Evolutionary conservation across 2,329 filamentous ascomycete genomes (phyloP).

Genomic region (Waltergamsia citrina): DNA sequence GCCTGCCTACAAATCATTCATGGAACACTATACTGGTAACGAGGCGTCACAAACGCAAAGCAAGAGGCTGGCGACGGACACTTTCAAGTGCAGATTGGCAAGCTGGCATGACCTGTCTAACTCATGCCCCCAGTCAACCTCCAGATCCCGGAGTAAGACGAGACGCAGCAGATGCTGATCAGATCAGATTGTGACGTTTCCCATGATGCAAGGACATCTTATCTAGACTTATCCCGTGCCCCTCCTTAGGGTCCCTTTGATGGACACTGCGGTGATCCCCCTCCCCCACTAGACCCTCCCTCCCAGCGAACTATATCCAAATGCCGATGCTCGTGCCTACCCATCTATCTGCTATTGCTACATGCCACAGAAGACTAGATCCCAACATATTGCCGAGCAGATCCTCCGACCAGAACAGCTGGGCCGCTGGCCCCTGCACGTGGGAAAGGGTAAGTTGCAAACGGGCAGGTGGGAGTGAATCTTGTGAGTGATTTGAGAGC

Average conservation of each 20-base stretch:
- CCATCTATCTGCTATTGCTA: conserved; percentile 5
- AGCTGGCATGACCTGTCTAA: no score
- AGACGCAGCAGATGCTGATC: no score
- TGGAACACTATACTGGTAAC: no score
- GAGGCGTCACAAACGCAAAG: neutral
- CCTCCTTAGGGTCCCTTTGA: neutral
- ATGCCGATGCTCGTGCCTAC: conserved; percentile 18
- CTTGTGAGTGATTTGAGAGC: neutral
- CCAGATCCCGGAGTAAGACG: no score
- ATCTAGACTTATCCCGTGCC: neutral
- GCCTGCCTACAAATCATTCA: no score
- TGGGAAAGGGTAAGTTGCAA: neutral
- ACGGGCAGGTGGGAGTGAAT: neutral
- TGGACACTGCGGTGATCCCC: conserved; percentile 12
- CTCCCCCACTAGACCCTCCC: conserved; percentile 13
- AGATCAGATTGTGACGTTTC: no score
- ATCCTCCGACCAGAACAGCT: neutral
- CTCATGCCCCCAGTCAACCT: no score
- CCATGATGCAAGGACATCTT: no score
- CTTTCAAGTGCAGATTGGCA: no score
- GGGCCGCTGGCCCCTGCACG: conserved; percentile 3
- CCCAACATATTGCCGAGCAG: conserved; percentile 4
- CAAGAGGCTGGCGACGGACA: no score
- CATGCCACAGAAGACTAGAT: conserved; percentile 3
- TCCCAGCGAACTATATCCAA: conserved; percentile 18